Evolutionary conservation across 495 filamentous ascomycete genomes (phyloP).

Genomic region (Parathielavia appendiculata): DNA sequence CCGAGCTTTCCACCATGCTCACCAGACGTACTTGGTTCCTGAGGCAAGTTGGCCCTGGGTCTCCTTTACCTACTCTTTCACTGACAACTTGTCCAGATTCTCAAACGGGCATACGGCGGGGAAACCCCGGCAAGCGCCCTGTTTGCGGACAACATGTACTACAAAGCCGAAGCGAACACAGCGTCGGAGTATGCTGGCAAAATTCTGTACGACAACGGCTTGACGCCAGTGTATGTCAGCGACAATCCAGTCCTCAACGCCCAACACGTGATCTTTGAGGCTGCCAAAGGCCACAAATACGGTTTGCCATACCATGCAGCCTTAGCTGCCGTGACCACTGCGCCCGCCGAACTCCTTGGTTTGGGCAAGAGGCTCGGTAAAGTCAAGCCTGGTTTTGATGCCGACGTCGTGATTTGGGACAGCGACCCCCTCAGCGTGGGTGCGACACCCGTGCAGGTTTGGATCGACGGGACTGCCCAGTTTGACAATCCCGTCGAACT

Average conservation of each 20-base stretch:
- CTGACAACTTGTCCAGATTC: conserved; percentile 30
- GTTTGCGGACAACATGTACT: conserved; percentile 60
- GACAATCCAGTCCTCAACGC: conserved; percentile 50
- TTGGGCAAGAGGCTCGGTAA: conserved; percentile 58
- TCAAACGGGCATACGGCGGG: conserved; percentile 47
- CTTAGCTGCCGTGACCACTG: conserved; percentile 55
- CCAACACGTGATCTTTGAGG: conserved; percentile 53
- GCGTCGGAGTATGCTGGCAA: conserved; percentile 57
- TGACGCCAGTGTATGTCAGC: conserved; percentile 48
- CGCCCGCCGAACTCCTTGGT: conserved; percentile 55
- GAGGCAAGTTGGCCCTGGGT: conserved; percentile 30
- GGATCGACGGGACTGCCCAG: conserved; percentile 56
- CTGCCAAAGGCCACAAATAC: conserved; percentile 56
- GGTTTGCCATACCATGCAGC: conserved; percentile 57
- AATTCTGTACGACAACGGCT: conserved; percentile 53
- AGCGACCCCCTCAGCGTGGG: conserved; percentile 58
- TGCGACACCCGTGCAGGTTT: conserved; percentile 57
- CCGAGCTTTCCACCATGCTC: conserved; percentile 60
- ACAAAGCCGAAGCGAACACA: conserved; percentile 58
- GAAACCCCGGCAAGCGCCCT: conserved; percentile 43
- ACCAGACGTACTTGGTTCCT: conserved; percentile 56
- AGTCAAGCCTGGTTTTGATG: conserved; percentile 57
- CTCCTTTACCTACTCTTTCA: background rate
- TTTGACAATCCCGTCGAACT: conserved; percentile 43
- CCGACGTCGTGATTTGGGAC: conserved; percentile 64